Conservation (phyloP, 2,329 filamentous ascomycete genomes). For the Xylaria digitata region DNA sequence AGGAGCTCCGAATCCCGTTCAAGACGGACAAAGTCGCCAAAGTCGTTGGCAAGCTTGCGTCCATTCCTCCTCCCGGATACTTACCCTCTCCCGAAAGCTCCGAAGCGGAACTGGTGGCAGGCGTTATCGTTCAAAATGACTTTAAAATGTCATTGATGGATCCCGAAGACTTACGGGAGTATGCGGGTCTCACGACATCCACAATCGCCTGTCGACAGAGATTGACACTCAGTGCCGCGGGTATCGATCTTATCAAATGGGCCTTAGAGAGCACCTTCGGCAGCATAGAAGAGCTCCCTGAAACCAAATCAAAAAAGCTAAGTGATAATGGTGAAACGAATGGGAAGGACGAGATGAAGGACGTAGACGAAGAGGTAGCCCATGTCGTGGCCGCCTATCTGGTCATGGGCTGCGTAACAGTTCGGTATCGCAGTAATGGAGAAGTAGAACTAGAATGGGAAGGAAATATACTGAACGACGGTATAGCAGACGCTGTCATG, state of each 20-base stretch:
- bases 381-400: slow-evolving; percentile 67
- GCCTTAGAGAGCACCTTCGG: slow-evolving; percentile 95
- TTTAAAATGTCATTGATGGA: slow-evolving; percentile 98
- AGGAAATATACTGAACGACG: slow-evolving; percentile 96
- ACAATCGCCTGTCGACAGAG: slow-evolving; percentile 94
- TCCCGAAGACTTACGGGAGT: slow-evolving; percentile 93
- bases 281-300: slow-evolving; percentile 76
- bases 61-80: slow-evolving; percentile 74
- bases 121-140: slow-evolving; percentile 95
- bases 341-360: slow-evolving; percentile 57
- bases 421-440: slow-evolving; percentile 80
- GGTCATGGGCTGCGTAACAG: slow-evolving; percentile 90
- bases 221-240: slow-evolving; percentile 86
- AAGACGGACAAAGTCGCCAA: slow-evolving; percentile 95
- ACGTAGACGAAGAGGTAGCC: slow-evolving; percentile 73
- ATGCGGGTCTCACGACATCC: slow-evolving; percentile 95
- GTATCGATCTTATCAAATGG: slow-evolving; percentile 92
- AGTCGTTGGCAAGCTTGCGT: slow-evolving; percentile 92
- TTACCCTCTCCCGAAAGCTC: slow-evolving; percentile 48
- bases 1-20: slow-evolving; percentile 94
- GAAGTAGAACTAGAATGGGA: slow-evolving; percentile 96
- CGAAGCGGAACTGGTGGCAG: slow-evolving; percentile 73
- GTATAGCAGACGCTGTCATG: slow-evolving; percentile 97
- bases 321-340: slow-evolving; percentile 52
- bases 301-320: slow-evolving; percentile 60